Percentiles rank a stretch among this genome's conserved stretches.
phyloP scores from a whole-genome alignment of 2,329 filamentous ascomycete genomes.

The Colletotrichum coccodes region DNA sequence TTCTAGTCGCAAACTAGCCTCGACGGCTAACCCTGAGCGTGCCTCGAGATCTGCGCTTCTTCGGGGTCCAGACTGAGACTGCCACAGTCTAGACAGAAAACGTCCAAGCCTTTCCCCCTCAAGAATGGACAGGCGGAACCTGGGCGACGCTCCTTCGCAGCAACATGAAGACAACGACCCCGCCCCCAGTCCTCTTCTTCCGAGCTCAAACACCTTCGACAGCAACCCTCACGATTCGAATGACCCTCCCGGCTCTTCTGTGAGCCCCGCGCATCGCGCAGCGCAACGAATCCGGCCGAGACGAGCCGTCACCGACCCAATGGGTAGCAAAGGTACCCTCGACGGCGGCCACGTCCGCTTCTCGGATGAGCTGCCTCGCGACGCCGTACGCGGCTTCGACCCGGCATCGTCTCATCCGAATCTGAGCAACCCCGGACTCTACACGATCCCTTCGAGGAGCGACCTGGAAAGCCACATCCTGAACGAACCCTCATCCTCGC shows the following conservation, averaged over 20 bases:
- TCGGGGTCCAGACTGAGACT: conserved; percentile 7
- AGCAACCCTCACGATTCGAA: neutral
- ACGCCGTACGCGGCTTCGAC: conserved; percentile 26
- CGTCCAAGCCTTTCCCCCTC: conserved; percentile 11
- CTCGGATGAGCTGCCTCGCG: conserved; percentile 37
- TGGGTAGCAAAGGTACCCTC: conserved; percentile 28
- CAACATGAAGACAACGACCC: conserved; percentile 27
- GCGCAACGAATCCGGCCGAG: conserved; percentile 22
- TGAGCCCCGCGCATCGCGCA: conserved; percentile 22
- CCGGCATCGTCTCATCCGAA: conserved; percentile 9
- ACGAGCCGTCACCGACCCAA: conserved; percentile 32
- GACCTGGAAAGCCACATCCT: conserved; percentile 15
- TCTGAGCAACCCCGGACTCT: conserved; percentile 19
- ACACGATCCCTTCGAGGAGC: conserved; percentile 32
- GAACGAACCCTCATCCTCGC: conserved; percentile 24
- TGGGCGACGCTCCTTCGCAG: conserved; percentile 21
- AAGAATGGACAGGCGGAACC: conserved; percentile 21
- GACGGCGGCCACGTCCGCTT: conserved; percentile 38
- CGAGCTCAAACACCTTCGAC: conserved; percentile 8
- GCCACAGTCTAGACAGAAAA: conserved; percentile 23
- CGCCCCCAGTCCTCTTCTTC: neutral
- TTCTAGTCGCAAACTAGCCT: conserved; percentile 12
- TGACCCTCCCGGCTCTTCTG: conserved; percentile 12
- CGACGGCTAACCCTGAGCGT: conserved; percentile 3
- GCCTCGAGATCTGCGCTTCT: conserved; percentile 13